phyloP scores from a whole-genome alignment of 2,329 filamentous ascomycete species.

The Daldinia eschscholtzii region DNA sequence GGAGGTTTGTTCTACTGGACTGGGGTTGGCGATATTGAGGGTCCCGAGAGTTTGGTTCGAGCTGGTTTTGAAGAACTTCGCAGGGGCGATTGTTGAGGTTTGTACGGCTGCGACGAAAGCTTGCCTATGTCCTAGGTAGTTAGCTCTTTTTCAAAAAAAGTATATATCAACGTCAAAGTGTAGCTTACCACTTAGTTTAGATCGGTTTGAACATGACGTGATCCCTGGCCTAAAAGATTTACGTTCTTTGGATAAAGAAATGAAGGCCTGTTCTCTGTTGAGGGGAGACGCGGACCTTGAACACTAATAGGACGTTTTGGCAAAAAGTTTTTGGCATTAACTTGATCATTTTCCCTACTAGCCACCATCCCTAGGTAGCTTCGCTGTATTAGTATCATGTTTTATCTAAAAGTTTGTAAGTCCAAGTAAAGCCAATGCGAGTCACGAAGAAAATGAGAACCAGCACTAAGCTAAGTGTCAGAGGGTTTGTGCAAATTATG shows the following conservation, averaged over 20 bases:
- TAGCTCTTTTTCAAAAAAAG: background rate
- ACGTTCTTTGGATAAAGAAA: background rate
- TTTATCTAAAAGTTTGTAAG: background rate
- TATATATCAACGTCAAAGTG: background rate
- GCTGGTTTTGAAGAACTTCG: conserved; percentile 68
- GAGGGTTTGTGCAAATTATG: background rate
- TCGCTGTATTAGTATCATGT: background rate
- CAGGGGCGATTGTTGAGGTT: background rate
- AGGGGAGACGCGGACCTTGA: background rate
- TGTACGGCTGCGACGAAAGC: background rate
- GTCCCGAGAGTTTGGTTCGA: conserved; percentile 68
- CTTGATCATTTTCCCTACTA: background rate
- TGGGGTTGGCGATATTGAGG: conserved; percentile 69
- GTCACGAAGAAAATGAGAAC: background rate
- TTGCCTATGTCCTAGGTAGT: background rate
- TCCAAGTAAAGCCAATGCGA: too few species aligned
- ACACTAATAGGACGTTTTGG: background rate
- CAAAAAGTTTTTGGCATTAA: background rate
- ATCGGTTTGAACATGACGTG: background rate
- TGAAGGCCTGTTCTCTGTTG: too few species aligned
- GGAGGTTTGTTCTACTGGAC: conserved; percentile 79
- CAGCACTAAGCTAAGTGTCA: background rate
- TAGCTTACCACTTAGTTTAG: background rate
- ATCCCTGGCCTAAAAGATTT: background rate
- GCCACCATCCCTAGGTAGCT: too few species aligned